Conservation (phyloP, 2,329 filamentous ascomycete species). For the Colletotrichum horii region DNA sequence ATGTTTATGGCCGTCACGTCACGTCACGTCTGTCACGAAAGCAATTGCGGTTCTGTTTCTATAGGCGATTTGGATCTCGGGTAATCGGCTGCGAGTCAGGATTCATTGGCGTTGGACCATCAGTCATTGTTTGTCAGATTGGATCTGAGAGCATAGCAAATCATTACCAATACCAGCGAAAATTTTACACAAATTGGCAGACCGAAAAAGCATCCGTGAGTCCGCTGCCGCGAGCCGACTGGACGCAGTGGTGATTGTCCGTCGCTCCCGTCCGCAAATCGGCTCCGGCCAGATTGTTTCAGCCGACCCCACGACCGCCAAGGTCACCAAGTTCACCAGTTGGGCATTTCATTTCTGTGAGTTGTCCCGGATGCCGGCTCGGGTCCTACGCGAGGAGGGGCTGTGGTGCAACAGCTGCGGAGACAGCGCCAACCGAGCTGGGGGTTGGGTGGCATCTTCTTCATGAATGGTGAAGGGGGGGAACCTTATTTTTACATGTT, state of each 20-base stretch:
- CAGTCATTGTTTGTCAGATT: neutral
- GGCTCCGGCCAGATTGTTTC: slow-evolving; percentile 5
- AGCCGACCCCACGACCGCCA: neutral
- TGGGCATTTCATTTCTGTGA: neutral
- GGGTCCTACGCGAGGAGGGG: slow-evolving; percentile 1
- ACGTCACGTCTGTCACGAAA: neutral
- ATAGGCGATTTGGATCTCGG: neutral
- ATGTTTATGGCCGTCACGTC: neutral
- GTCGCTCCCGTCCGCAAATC: neutral
- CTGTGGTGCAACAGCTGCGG: neutral
- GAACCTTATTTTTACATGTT: neutral
- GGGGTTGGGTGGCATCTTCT: neutral
- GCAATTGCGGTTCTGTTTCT: neutral
- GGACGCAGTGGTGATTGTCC: neutral
- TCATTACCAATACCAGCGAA: neutral
- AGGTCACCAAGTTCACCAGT: neutral
- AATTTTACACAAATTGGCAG: neutral
- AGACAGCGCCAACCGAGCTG: neutral
- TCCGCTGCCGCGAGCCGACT: neutral
- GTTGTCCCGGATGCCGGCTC: slow-evolving; percentile 10
- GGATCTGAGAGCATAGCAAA: neutral
- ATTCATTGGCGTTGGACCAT: neutral
- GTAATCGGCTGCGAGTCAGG: neutral
- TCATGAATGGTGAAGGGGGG: neutral
- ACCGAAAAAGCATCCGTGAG: neutral